Evolutionary conservation across 1,139 yeast genomes (phyloP), one percentile per base, ranked within the genome.

Genomic region (Zygosaccharomyces sapae): DNA sequence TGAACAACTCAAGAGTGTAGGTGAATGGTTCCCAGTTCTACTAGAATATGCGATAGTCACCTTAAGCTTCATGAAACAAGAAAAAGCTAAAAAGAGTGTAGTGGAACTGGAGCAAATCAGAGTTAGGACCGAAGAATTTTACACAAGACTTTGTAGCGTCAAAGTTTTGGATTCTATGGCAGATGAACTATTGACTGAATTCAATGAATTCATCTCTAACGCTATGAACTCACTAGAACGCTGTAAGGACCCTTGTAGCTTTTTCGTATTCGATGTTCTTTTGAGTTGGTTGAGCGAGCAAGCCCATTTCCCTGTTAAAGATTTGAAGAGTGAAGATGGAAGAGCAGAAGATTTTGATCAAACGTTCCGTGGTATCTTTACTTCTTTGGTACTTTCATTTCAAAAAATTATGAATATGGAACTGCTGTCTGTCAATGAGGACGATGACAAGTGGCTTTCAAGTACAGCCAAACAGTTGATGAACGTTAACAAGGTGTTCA

Each of bases 371-470:
- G 72, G 73, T 13, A 61, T 86, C 5, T 72, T 81, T n/a, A 77
- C 78, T 27, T 74, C 84, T 2, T 74, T 87, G 27, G 68, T 89
- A 47, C 73, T 89, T 36, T 74, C 84, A 0, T 76, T 85, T 53
- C 97, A 89, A 67, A 77, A 78, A 51, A 61, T 79, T 10, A 64
- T 71, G 46, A 65, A 66, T 22, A 68, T 69, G 29, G 63, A 70
- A 38, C 70, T 56, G 1, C 68, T 61, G 7, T 59, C 63, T 7
- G 57, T 79, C 2, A 56, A 66, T 1, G 77, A 71, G 41, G 86
- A 78, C 8, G 79, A 75, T 38, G 86, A 83, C 52, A 70, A 72
- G n/a, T 86, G 95, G 95, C 71, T 86, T 35, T 63, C 71, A 8
- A 50, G 59, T 1, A 57, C 80, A 1, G 85, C 82, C 53, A 72